Evolutionary conservation across 371 early-diverging fungal genomes (phyloP), one percentile per base, ranked within the genome.

Genomic region (Mucor velutinosus): DNA sequence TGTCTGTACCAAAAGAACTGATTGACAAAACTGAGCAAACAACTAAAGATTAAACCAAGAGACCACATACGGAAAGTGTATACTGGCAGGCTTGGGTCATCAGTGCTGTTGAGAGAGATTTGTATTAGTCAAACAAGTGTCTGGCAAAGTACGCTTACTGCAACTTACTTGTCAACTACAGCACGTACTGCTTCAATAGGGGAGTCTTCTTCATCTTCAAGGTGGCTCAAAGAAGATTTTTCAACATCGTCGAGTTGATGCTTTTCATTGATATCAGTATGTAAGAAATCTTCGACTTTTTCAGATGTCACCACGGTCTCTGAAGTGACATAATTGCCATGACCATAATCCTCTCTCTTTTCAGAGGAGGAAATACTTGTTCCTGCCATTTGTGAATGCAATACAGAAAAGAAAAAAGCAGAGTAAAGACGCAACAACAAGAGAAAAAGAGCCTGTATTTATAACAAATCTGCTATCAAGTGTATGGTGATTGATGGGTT

Each of bases 31-130:
- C 87, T 79, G n/a, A 93, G 74, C 11, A 80, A 64, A 35, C 82
- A 73, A 32, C 82, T 81, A 69, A 90, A 91, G 60, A 91, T 61
- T 12, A 89, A 64, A 27, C 91, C 93, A 11, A 94, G 76, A 14
- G 86, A 72, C 80, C 87, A 87, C 69, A 92, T 87, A 64, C 95
- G 89, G 74, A 92, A 90, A n/a, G 95, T 93, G 68, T 90, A 80
- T 33, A 88, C 86, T 4, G 93, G 93, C 35, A 88, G 68, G 0
- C 83, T 76, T 2, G 91, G 87, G 57, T 90, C 87, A 69, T 92
- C 92, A 2, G 84, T 85, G 65, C 85, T 85, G 75, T 56, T 60
- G 12, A 7, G 10, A 57, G 1, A 14, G 14, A 35, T 35, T 35
- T 12, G 1, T 10, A 11, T 4, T 14, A 51, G n/a, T 29, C 33